Evolutionary conservation across 2,329 filamentous ascomycete species (phyloP).

Genomic region (Neobulgaria alba): DNA sequence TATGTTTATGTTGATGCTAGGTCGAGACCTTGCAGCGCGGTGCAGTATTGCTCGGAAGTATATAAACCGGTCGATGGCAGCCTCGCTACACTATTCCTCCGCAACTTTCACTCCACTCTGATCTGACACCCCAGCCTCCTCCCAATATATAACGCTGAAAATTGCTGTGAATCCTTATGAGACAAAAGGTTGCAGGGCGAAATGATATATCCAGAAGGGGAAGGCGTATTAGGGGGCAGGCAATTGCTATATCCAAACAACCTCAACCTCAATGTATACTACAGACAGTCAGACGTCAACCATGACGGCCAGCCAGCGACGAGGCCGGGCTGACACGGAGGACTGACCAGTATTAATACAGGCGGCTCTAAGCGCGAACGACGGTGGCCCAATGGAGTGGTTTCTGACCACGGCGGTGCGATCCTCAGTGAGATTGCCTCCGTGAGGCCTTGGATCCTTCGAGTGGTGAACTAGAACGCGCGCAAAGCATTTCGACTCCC

Average conservation of each 20-base stretch:
- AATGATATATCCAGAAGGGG: neutral
- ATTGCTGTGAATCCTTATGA: neutral
- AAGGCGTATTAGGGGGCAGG: neutral
- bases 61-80: neutral
- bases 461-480: conserved; percentile 21
- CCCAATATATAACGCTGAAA: neutral
- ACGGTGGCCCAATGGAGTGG: conserved; percentile 19
- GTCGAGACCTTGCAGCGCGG: no score
- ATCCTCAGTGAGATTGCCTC: conserved; percentile 19
- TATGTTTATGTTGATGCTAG: no score
- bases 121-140: neutral
- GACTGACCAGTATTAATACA: conserved; percentile 29
- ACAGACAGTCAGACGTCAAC: conserved; percentile 20
- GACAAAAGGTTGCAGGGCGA: neutral
- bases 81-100: neutral
- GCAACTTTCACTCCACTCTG: neutral
- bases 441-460: conserved; percentile 25
- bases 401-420: conserved; percentile 16
- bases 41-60: no score
- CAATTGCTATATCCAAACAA: neutral
- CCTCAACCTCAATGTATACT: conserved; percentile 17
- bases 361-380: conserved; percentile 17
- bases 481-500: conserved; percentile 29
- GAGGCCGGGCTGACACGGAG: conserved; percentile 10
- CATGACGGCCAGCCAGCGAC: conserved; percentile 4